Base-by-base conservation (phyloP, 1,284 basidiomycete genomes). In the Garcileccinum viscosum region DNA sequence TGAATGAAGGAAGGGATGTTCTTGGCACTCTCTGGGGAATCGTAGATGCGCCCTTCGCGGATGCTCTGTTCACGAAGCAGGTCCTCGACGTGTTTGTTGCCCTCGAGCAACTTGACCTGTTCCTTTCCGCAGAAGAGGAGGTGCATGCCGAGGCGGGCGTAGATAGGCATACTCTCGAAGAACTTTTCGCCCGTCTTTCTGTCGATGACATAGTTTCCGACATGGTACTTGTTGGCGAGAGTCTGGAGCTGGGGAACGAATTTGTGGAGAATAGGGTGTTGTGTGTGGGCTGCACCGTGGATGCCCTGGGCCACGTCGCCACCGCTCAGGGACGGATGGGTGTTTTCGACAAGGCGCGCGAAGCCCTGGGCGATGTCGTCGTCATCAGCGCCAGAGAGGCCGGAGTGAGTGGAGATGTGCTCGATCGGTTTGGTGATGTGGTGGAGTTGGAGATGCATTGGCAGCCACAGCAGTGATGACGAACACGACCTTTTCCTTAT, bases 141-240 rank as follows among this genome's bases (percentile, higher is more conserved):
- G 70, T 94, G 93, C 89, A 95, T 95, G 5, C 93, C 94, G 6
- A 86, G 74, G 5, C 77, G 80, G 32, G 88, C 87, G 81, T 93
- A 95, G 42, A 95, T 85, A 1, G 93, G 93, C 93, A 95, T 95
- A 66, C 86, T 88, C 81, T 95, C 94, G 70, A 94, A 94, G 72
- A 91, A 84, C 76, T 86, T 85, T 78, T 90, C 84, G 3, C 87
- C 87, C 0, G 89, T 87, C 11, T 81, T 80, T 24, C 93, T 84
- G 59, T 92, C 84, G 35, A 87, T 80, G 33, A 93, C 90, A 76
- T 83, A 93, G 79, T 93, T 93, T 5, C 92, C 92, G 60, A 87
- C 81, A 67, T 91, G 89, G 69, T 87, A 86, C 32, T 82, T 80
- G 5, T 77, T 76, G 1, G 88, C 88, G 40, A 89, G 77, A 66